Evolutionary conservation across 805 yeast genomes (phyloP), one percentile per base, ranked within the genome.

Genomic region (Candida dendrica): DNA sequence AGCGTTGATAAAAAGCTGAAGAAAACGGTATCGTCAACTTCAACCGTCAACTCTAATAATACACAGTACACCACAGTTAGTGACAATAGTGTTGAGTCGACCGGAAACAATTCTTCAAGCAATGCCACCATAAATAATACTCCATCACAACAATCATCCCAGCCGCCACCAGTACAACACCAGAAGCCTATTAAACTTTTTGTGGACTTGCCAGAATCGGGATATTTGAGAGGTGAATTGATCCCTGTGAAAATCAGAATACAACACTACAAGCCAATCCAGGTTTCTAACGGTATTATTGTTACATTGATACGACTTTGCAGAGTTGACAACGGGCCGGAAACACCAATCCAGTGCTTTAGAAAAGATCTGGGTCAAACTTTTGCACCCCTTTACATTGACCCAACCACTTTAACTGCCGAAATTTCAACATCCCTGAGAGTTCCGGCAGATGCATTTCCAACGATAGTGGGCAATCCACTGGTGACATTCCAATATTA

Each of bases 401-500:
- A 87, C 56, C 87, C 90, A 1, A 65, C 55, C 13, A 72, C 83
- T 1, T 65, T 78, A 33, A 61, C 69, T 15, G 71, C 80, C 34
- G 80, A 75, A 29, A 68, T 82, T 9, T 75, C 75, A 27, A 77
- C 90, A 0, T 73, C 76, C 34, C 61, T 89, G 17, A 69, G 80
- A 47, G 80, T 89, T 0, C 96, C 97, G 0, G 76, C 84, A 1
- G 96, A 89, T 51, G 80, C 85, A 1, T 87, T 89, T 56, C 95
- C 96, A 1, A 85, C 95, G 0, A 84, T 87, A 13, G 71, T 76
- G 15, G 84, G 84, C 1, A 75, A 85, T 40, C 78, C 77, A 2
- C 63, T 81, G 38, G 87, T 88, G 8, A 72, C 88, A 3, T 89
- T 89, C 60, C 91, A 85, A 55, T 89, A 90, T 58, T 85, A 83